Evolutionary conservation across 2,329 filamentous ascomycete genomes (phyloP), one percentile per base, ranked within the genome.

Genomic region (Exserohilum rostratum): DNA sequence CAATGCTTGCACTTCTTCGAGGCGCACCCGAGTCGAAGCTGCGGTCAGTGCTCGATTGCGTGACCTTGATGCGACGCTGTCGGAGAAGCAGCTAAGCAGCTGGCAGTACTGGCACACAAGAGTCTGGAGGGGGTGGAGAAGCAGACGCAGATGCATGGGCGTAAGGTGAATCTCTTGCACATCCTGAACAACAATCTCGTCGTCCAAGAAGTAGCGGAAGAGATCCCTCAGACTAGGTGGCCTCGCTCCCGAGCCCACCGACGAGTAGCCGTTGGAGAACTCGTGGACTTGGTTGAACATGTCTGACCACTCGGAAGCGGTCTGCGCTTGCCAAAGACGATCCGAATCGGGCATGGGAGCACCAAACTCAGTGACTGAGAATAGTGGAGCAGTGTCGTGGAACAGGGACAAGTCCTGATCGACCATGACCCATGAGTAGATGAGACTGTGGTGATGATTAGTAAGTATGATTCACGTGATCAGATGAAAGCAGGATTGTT

Each of bases 401-500:
- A 58, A 77, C 65, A 46, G 71, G 3, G 71, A 71, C 3, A 72
- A 44, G 46, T 91, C 88, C 65, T 90, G 87, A 67, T 91, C 88
- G 20, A 89, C 82, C 83, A 89, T 88, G 17, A 88, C 85, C 85
- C 87, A 90, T 50, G 87, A 89, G 74, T 90, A 90, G n/a, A 89
- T 84, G 29, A 90, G 78, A 61, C 87, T 88, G 40, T 5, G 33
- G 15, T 18, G 4, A 17, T 38, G 31, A 22, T 67, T 58, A 67
- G 58, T 43, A 51, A 46, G 40, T 35, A 13, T 39, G 35, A n/a
- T 47, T 52, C 65, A 72, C 65, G 57, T 64, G 62, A 62, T 53
- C 45, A 27, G 47, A 45, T 17, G 46, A 53, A 62, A 48, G 56
- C 37, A 53, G 40, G 49, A 43, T 58, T 60, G 58, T 61, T 45